Evolutionary conservation across 345 rosid genomes (phyloP), one percentile per base, ranked within the genome.

Genomic region (Murraya koenigii): DNA sequence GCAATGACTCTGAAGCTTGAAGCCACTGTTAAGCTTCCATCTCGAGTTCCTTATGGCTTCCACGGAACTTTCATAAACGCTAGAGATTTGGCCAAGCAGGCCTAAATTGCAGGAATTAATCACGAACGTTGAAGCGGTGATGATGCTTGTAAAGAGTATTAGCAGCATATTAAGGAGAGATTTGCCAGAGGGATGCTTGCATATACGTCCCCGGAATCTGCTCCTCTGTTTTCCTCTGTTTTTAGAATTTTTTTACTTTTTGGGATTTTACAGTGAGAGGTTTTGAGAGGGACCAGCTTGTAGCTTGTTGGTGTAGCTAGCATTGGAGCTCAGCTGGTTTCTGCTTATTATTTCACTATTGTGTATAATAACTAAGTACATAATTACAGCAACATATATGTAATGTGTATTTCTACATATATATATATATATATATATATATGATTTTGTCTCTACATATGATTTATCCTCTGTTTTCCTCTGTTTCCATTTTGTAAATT

Each of bases 11-110:
- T 91, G 58, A 77, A 87, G 83, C 79, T 90, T 3, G 94, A 93
- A 76, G 96, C 93, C 30, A 71, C 89, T 0, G 85, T 93, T 30
- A 70, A 82, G 76, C 92, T 93, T 68, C 97, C 97, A 36, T 91
- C 97, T 30, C 84, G 97, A 41, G 98, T 93, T 59, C 98, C 98
- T 10, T 93, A 93, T 32, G 97, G 97, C 13, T 93, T 93, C 74
- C 97, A 93, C 67, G 97, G 97, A 36, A 90, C 97, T 25, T 90
- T 93, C 77, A 89, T 93, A 23, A 75, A 77, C 41, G 82, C 88
- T 19, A 76, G 64, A 68, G 96, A 90, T 47, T 80, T 93, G 82
- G 84, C 80, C 62, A 84, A 78, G 63, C 97, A 93, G 74, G 80
- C 63, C 56, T 87, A 79, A 75, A 15, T 52, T 4, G 22, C 22